Percentiles rank a stretch among this genome's conserved stretches.
phyloP scores from a whole-genome alignment of 2,329 filamentous ascomycete species.

The Microdochium bolleyi region DNA sequence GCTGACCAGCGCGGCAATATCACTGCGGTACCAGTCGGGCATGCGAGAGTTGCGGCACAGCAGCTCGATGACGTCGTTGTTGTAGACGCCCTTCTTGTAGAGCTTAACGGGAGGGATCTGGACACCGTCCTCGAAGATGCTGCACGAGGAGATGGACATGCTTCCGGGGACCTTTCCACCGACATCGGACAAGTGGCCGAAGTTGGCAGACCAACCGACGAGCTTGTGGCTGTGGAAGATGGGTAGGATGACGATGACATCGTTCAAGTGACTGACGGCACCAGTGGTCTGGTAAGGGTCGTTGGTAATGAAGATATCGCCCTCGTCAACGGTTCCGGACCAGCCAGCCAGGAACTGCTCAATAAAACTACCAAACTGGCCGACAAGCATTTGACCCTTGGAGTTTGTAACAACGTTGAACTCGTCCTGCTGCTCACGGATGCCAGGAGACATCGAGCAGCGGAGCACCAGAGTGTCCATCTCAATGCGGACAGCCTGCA shows the following conservation, averaged over 20 bases:
- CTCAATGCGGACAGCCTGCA: slow-evolving; percentile 36
- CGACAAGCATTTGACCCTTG: slow-evolving; percentile 39
- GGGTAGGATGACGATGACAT: slow-evolving; percentile 38
- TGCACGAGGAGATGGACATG: slow-evolving; percentile 38
- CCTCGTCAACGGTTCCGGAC: slow-evolving; percentile 38
- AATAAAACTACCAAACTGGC: slow-evolving; percentile 42
- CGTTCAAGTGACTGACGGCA: slow-evolving; percentile 40
- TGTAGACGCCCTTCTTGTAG: slow-evolving; percentile 32
- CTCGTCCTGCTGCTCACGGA: slow-evolving; percentile 42
- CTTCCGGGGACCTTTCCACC: slow-evolving; percentile 39
- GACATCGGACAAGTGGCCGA: slow-evolving; percentile 38
- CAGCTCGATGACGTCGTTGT: slow-evolving; percentile 31
- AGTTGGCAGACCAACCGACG: slow-evolving; percentile 40
- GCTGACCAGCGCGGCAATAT: slow-evolving; percentile 36
- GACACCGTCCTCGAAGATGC: slow-evolving; percentile 39
- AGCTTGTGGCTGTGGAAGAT: slow-evolving; percentile 34
- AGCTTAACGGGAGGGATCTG: slow-evolving; percentile 41
- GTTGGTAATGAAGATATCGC: slow-evolving; percentile 42
- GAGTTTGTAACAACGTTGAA: slow-evolving; percentile 44
- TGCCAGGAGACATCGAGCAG: slow-evolving; percentile 40
- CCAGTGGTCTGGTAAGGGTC: slow-evolving; percentile 39
- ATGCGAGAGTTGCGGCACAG: slow-evolving; percentile 38
- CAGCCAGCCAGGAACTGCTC: slow-evolving; percentile 35
- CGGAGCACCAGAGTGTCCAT: slow-evolving; percentile 44
- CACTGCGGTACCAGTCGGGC: slow-evolving; percentile 38